Evolutionary conservation across 495 filamentous ascomycete species (phyloP), one percentile per base, ranked within the genome.

Genomic region (Baudoinia panamericana): DNA sequence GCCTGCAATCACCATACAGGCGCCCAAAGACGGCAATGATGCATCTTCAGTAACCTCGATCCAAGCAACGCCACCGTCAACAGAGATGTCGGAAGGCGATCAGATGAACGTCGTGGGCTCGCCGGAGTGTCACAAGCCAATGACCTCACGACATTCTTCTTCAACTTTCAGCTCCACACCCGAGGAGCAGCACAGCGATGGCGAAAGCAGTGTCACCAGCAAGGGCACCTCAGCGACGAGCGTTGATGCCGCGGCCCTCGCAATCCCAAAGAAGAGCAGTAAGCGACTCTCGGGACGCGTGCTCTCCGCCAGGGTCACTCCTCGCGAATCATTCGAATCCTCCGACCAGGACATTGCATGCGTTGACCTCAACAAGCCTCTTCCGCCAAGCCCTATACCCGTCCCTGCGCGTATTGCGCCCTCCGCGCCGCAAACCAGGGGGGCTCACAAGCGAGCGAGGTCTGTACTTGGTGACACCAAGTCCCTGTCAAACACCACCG

Each of bases 181-280:
- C 20, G 22, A 7, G 13, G 41, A 38, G 8, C 21, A 25, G 7
- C n/a, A n/a, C n/a, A n/a, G n/a, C n/a, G 49, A 50, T 12, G 25
- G 41, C 30, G 18, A 18, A 2, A 49, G 49, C 12, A 31, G 29
- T n/a, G n/a, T 28, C 3, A 20, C 37, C 26, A 52, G 49, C 39
- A 46, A 51, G 17, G 19, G 33, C 30, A 55, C 41, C 33, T 55
- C 52, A 7, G 39, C 49, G 22, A 55, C 52, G 2, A 49, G 44
- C 26, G 28, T 50, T 12, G 40, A 53, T 22, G 45, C 37, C 12
- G 4, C 32, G 2, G 20, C 43, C 12, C 21, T 29, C 24, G 22
- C 34, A 2, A 31, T 28, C 12, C 34, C 33, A 17, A 36, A 39
- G 35, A 24, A n/a, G 19, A 32, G 35, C 22, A 39, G 17, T 3